A percentile compares a stretch with the other conserved stretches of the same genome.
These are phyloP conservation scores for Tricholoma matsutake DNA, from an alignment of 768 basidiomycete species.

Conservation along the genomic window DNA sequence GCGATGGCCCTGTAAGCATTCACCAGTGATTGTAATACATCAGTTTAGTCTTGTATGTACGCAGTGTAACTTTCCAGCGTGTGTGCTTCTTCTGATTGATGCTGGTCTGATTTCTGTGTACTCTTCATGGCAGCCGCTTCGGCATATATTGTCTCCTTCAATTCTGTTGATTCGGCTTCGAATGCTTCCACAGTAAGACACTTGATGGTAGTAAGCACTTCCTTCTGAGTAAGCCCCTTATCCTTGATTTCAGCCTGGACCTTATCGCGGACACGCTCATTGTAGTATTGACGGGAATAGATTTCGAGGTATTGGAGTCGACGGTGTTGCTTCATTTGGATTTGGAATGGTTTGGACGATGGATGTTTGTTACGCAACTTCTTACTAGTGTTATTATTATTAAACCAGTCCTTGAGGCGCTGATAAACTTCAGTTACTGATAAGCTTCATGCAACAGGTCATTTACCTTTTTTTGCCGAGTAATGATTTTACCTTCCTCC, in stretches of 20 bases:
- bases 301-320: neutral
- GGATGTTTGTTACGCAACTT: neutral
- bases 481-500: neutral
- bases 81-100: neutral
- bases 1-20: neutral
- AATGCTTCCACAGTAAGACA: neutral
- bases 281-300: neutral
- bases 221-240: neutral
- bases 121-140: neutral
- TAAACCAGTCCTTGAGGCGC: constrained; percentile 1
- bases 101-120: neutral
- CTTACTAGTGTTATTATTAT: neutral
- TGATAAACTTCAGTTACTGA: neutral
- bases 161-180: neutral
- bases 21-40: neutral
- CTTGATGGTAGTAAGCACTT: neutral
- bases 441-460: neutral
- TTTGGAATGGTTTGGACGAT: neutral
- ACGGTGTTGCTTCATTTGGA: neutral
- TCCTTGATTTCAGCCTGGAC: constrained; percentile 1
- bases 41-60: neutral
- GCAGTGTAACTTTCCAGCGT: neutral
- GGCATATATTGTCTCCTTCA: neutral
- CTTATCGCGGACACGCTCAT: neutral
- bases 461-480: neutral